phyloP scores from a whole-genome alignment of 2,329 filamentous ascomycete species.

The Neurospora sp. region DNA sequence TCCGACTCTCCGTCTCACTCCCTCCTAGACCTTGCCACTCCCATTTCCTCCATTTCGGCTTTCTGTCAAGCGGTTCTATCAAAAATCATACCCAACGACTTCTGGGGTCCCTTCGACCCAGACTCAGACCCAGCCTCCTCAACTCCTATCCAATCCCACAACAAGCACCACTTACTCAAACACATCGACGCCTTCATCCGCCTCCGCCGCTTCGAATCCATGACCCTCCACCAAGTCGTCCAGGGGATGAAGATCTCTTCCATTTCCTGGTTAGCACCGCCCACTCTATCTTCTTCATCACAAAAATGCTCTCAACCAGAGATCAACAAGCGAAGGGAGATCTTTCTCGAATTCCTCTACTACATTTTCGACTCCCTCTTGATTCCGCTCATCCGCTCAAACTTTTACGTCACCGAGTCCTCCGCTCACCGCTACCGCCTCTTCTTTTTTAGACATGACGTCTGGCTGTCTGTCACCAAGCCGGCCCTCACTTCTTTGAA shows the following conservation, averaged over 20 bases:
- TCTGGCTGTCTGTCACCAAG: constrained; percentile 71
- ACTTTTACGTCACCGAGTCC: constrained; percentile 53
- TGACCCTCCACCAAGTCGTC: constrained; percentile 67
- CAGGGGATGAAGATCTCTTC: constrained; percentile 65
- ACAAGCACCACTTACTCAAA: constrained; percentile 50
- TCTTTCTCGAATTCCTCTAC: constrained; percentile 62
- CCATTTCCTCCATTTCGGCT: constrained; percentile 61
- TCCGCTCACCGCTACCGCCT: constrained; percentile 34
- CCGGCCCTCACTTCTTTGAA: constrained; percentile 59
- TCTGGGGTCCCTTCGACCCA: constrained; percentile 50
- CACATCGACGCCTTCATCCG: constrained; percentile 70
- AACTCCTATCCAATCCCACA: constrained; percentile 40
- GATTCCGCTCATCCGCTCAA: constrained; percentile 73
- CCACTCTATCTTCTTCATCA: too few species aligned
- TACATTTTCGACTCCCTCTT: constrained; percentile 88
- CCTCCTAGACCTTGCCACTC: constrained; percentile 59
- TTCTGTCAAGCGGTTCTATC: constrained; percentile 72
- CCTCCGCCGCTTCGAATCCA: constrained; percentile 69
- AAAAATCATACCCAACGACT: constrained; percentile 61
- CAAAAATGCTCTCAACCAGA: too few species aligned
- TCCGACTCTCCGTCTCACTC: constrained; percentile 32
- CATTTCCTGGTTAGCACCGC: constrained; percentile 49
- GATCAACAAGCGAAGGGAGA: too few species aligned
- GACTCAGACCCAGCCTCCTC: not conserved
- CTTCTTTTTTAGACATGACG: constrained; percentile 91